phyloP scores from a whole-genome alignment of 768 basidiomycete species.

The Suillus bovinus region DNA sequence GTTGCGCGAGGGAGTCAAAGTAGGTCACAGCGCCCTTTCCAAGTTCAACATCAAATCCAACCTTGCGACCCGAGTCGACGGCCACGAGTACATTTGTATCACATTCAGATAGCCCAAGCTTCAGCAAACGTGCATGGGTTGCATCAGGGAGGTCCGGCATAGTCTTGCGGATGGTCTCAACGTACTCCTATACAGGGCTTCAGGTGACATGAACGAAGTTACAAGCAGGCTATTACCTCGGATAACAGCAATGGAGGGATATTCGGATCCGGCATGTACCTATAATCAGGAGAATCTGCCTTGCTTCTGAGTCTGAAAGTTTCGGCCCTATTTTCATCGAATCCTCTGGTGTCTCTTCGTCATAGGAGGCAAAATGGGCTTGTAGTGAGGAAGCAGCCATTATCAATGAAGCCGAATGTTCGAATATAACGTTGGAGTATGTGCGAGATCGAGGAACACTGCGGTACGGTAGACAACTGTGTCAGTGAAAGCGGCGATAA shows the following conservation, averaged over 20 bases:
- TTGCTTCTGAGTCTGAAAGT: conserved; percentile 86
- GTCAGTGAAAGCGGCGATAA: too few relatives aligned
- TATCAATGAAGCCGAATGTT: conserved; percentile 76
- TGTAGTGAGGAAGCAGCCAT: conserved; percentile 79
- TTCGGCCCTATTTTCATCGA: conserved; percentile 77
- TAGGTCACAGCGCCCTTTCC: conserved; percentile 64
- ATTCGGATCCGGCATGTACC: conserved; percentile 98
- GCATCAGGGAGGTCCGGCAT: conserved; percentile 81
- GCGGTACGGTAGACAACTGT: conserved; percentile 70
- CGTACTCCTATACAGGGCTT: conserved; percentile 51
- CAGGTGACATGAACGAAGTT: conserved; percentile 3
- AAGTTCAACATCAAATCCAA: conserved; percentile 59
- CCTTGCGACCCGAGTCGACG: conserved; percentile 65
- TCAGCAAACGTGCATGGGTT: conserved; percentile 57
- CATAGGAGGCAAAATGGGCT: conserved; percentile 80
- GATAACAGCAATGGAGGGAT: conserved; percentile 70
- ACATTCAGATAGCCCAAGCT: conserved; percentile 53
- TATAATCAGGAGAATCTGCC: conserved; percentile 94
- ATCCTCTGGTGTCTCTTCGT: conserved; percentile 95
- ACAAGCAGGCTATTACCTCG: conserved; percentile 37
- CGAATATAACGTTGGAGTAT: conserved; percentile 84
- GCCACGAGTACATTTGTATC: conserved; percentile 77
- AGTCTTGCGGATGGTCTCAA: conserved; percentile 46
- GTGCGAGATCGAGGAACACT: conserved; percentile 67
- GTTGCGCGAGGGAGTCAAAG: conserved; percentile 67